These are phyloP conservation scores for Rhizopogon roseolus DNA, from an alignment of 768 basidiomycete genomes.

Conservation along the genomic window DNA sequence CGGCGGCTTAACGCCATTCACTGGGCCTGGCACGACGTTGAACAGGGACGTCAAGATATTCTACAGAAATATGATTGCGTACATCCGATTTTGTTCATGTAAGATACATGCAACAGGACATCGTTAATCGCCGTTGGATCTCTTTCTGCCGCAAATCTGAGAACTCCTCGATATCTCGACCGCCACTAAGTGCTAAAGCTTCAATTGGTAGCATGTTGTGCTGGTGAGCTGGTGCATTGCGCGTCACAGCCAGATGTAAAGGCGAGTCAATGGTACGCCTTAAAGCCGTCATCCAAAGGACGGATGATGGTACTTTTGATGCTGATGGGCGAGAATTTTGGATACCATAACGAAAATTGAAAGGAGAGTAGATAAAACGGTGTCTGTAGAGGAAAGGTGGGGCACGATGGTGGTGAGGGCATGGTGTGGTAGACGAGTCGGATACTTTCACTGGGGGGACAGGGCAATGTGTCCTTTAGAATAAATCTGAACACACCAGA, in stretches of 20 bases:
- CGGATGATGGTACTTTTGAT: conserved; percentile 74
- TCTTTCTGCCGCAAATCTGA: conserved; percentile 58
- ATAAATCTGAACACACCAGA: too few relatives aligned
- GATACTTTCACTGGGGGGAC: too few relatives aligned
- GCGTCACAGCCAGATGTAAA: conserved; percentile 60
- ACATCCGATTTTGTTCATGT: too few relatives aligned
- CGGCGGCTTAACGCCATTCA: too few relatives aligned
- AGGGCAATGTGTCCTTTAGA: too few relatives aligned
- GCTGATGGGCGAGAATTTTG: conserved; percentile 54
- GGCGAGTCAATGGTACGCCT: conserved; percentile 69
- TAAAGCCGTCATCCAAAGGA: conserved; percentile 60
- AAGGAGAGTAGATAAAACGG: conserved; percentile 58
- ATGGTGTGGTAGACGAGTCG: too few relatives aligned
- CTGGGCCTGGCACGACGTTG: too few relatives aligned
- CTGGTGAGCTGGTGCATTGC: conserved; percentile 69
- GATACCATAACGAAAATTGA: conserved; percentile 86
- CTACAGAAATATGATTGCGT: too few relatives aligned
- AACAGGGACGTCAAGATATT: too few relatives aligned
- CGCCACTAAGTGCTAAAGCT: conserved; percentile 73
- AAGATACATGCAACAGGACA: too few relatives aligned
- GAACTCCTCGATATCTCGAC: conserved; percentile 70
- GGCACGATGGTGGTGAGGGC: neutral
- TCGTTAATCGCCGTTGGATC: conserved; percentile 24
- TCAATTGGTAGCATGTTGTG: conserved; percentile 94
- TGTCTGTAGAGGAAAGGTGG: conserved; percentile 47